phyloP scores from a whole-genome alignment of 768 basidiomycete species.

The Chiua virens region DNA sequence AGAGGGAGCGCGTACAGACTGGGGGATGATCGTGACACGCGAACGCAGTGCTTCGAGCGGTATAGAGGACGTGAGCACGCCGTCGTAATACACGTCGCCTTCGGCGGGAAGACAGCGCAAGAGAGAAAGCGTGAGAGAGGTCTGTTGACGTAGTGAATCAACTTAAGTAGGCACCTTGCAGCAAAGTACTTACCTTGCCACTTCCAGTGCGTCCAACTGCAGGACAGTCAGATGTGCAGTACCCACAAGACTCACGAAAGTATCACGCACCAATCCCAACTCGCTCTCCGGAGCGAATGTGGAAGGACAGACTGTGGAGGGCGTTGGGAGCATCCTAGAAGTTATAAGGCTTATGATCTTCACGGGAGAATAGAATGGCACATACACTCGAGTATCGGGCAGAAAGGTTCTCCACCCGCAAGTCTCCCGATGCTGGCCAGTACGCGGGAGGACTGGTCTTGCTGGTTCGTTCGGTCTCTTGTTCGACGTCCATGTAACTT shows the following conservation, averaged over 20 bases:
- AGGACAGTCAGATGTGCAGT: not conserved
- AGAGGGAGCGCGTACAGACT: constrained; percentile 15
- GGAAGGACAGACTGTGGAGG: constrained; percentile 4
- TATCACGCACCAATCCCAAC: constrained; percentile 6
- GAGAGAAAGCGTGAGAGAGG: constrained; percentile 51
- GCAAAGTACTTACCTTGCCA: not conserved
- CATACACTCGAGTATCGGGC: constrained; percentile 48
- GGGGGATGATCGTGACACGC: constrained; percentile 61
- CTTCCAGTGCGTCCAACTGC: constrained; percentile 10
- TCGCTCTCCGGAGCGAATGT: constrained; percentile 5
- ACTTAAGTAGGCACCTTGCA: not conserved
- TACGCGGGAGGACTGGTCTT: constrained; percentile 53
- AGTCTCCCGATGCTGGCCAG: constrained; percentile 62
- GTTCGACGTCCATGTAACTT: constrained; percentile 48
- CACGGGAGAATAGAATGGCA: not conserved
- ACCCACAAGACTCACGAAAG: too few relatives aligned
- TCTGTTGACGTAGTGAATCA: constrained; percentile 26
- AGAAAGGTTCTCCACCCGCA: constrained; percentile 52
- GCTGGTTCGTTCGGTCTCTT: constrained; percentile 53
- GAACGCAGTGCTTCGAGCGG: constrained; percentile 57
- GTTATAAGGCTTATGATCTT: not conserved
- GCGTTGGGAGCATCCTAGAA: constrained; percentile 1
- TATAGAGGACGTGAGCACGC: constrained; percentile 43
- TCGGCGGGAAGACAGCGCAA: constrained; percentile 49
- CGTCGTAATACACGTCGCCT: constrained; percentile 57